Conservation (phyloP, 352 stramenopile species). For the Pythium pyrilobum region DNA sequence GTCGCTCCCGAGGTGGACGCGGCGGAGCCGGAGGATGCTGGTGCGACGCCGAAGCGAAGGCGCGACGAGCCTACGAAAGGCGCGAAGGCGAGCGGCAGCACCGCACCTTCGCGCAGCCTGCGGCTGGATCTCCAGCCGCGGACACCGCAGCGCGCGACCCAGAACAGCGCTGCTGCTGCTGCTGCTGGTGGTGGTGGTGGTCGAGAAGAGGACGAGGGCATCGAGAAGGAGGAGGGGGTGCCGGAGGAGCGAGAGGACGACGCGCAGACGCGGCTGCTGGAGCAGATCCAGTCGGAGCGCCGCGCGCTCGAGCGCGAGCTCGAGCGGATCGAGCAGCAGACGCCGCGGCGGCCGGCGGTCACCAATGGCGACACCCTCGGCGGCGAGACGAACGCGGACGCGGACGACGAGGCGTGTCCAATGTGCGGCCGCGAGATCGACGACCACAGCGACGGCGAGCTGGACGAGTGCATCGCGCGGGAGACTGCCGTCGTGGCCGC, state of each 20-base stretch:
- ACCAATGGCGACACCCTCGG: background rate
- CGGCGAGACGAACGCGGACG: background rate
- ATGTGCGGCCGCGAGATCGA: slow-evolving; percentile 53
- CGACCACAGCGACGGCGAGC: slow-evolving; percentile 44
- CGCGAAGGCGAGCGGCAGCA: too few relatives aligned
- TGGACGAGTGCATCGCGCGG: slow-evolving; percentile 56
- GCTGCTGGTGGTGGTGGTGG: background rate
- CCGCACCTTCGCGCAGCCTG: too few relatives aligned
- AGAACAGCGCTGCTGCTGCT: too few relatives aligned
- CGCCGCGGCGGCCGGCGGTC: background rate
- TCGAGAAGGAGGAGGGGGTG: background rate
- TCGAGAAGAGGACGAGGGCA: background rate
- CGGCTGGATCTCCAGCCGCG: too few relatives aligned
- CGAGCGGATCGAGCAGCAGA: slow-evolving; percentile 17
- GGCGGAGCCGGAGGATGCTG: too few relatives aligned
- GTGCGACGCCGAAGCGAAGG: too few relatives aligned
- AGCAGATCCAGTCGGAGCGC: slow-evolving; percentile 23
- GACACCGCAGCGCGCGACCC: too few relatives aligned
- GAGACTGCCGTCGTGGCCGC: slow-evolving; percentile 24
- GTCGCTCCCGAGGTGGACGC: too few relatives aligned
- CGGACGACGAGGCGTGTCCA: slow-evolving; percentile 39
- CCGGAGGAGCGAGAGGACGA: background rate
- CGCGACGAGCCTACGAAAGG: background rate
- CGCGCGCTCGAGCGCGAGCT: slow-evolving; percentile 43
- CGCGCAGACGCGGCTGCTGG: background rate